A percentile compares a stretch with the other conserved stretches of the same genome.
These are phyloP conservation scores for Botrytis galanthina DNA, from an alignment of 2,329 filamentous ascomycete species.

Conservation along the genomic window DNA sequence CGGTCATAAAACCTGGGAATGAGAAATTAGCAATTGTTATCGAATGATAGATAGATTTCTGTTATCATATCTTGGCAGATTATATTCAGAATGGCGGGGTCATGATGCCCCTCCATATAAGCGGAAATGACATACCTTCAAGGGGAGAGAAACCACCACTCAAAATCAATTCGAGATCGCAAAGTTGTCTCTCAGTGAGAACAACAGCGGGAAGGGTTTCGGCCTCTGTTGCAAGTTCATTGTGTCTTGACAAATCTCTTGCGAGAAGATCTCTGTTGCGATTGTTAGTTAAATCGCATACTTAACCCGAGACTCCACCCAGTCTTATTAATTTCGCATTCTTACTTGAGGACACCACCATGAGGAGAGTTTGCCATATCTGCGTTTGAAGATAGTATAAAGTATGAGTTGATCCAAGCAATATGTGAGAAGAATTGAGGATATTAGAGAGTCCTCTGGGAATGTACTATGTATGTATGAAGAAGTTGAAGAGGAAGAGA, in stretches of 20 bases:
- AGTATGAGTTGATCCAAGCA: background rate
- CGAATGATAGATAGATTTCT: background rate
- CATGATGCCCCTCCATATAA: slow-evolving; percentile 30
- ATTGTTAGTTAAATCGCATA: slow-evolving; percentile 16
- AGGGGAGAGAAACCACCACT: slow-evolving; percentile 97
- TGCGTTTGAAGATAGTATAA: slow-evolving; percentile 16
- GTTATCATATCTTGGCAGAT: background rate
- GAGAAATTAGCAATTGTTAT: slow-evolving; percentile 33
- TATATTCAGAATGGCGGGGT: slow-evolving; percentile 28
- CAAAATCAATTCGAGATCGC: slow-evolving; percentile 94
- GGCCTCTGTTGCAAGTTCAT: slow-evolving; percentile 77
- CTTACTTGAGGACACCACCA: slow-evolving; percentile 84
- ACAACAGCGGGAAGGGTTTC: slow-evolving; percentile 81
- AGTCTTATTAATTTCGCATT: background rate
- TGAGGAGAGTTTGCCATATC: slow-evolving; percentile 71
- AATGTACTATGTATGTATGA: background rate
- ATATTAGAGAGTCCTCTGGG: background rate
- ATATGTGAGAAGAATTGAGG: slow-evolving; percentile 11
- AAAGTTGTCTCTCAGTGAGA: slow-evolving; percentile 91
- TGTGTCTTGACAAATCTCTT: slow-evolving; percentile 81
- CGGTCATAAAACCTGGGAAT: slow-evolving; percentile 81
- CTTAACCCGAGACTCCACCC: background rate
- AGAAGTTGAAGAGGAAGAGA: slow-evolving; percentile 12
- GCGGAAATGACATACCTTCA: slow-evolving; percentile 64
- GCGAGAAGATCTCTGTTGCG: slow-evolving; percentile 71